Evolutionary conservation across 163 green algal genomes (phyloP).

Genomic region (Scenedesmus sp.): DNA sequence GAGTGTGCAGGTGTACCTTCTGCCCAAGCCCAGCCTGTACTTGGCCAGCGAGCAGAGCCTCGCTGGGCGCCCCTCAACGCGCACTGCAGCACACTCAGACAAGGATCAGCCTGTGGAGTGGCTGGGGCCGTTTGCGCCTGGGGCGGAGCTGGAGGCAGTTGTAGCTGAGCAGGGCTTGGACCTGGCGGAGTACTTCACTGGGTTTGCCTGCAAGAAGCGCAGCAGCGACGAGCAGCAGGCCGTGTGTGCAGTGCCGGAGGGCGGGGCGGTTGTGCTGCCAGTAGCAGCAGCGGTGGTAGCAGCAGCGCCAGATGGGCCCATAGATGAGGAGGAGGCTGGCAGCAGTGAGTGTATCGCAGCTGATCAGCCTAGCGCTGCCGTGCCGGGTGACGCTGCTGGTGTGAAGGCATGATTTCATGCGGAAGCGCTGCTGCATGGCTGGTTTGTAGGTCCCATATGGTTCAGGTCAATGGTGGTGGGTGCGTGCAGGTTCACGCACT

Average conservation of each 20-base stretch:
- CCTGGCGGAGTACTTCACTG: conserved; percentile 56
- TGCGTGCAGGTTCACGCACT: not conserved
- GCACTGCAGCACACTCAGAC: not conserved
- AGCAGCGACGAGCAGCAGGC: not conserved
- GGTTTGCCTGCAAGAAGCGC: conserved; percentile 52
- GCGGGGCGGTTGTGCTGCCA: not conserved
- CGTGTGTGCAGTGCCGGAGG: not conserved
- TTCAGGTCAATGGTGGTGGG: not conserved
- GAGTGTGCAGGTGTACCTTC: conserved; percentile 51
- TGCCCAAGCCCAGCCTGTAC: conserved; percentile 62
- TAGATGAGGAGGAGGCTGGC: not conserved
- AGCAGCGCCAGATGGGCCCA: conserved; percentile 1
- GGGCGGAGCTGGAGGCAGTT: conserved; percentile 19
- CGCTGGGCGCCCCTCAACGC: conserved; percentile 11
- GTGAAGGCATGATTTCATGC: not conserved
- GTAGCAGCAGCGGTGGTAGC: not conserved
- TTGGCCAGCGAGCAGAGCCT: conserved; percentile 47
- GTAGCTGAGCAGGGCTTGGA: conserved; percentile 41
- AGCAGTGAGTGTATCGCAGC: not conserved
- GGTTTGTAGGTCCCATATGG: not conserved
- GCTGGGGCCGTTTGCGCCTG: conserved; percentile 51
- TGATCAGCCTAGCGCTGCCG: not conserved
- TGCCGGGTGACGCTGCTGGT: not conserved
- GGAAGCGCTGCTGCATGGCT: not conserved
- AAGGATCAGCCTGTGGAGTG: conserved; percentile 56